Evolutionary conservation across 768 basidiomycete genomes (phyloP).

Genomic region (Strobilomyces confusus): DNA sequence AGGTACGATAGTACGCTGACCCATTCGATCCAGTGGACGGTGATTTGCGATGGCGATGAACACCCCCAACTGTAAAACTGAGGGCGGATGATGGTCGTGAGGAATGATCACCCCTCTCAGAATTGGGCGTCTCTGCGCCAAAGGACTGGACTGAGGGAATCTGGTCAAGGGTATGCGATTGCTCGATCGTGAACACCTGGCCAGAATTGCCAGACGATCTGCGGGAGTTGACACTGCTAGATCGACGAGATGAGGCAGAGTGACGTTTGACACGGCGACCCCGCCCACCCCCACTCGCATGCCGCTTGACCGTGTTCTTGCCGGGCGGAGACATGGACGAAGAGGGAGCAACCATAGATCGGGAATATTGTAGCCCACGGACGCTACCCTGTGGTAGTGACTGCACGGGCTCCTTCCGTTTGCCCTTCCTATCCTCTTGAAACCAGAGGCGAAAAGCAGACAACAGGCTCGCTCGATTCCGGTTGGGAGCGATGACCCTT

Average conservation of each 20-base stretch:
- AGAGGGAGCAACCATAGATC: slow-evolving; percentile 24
- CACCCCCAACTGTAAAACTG: slow-evolving; percentile 59
- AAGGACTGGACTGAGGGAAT: slow-evolving; percentile 66
- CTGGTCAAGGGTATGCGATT: slow-evolving; percentile 44
- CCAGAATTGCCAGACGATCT: slow-evolving; percentile 57
- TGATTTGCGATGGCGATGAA: slow-evolving; percentile 62
- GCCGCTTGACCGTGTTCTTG: slow-evolving; percentile 44
- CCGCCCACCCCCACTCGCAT: slow-evolving; percentile 41
- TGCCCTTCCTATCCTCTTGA: slow-evolving; percentile 85
- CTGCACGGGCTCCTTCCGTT: slow-evolving; percentile 54
- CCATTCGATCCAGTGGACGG: slow-evolving; percentile 76
- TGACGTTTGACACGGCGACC: slow-evolving; percentile 63
- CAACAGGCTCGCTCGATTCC: slow-evolving; percentile 76
- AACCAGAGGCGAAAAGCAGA: slow-evolving; percentile 90
- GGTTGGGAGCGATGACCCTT: slow-evolving; percentile 37
- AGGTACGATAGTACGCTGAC: slow-evolving; percentile 56
- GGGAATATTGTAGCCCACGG: slow-evolving; percentile 23
- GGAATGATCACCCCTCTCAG: slow-evolving; percentile 72
- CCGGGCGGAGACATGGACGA: slow-evolving; percentile 28
- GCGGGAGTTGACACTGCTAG: slow-evolving; percentile 87
- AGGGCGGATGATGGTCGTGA: slow-evolving; percentile 84
- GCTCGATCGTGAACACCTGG: slow-evolving; percentile 49
- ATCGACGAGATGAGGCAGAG: slow-evolving; percentile 77
- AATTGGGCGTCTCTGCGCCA: slow-evolving; percentile 82
- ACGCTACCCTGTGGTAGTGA: slow-evolving; percentile 19